Conservation (phyloP, 345 rosid species). For the Eucalyptus victrix region DNA sequence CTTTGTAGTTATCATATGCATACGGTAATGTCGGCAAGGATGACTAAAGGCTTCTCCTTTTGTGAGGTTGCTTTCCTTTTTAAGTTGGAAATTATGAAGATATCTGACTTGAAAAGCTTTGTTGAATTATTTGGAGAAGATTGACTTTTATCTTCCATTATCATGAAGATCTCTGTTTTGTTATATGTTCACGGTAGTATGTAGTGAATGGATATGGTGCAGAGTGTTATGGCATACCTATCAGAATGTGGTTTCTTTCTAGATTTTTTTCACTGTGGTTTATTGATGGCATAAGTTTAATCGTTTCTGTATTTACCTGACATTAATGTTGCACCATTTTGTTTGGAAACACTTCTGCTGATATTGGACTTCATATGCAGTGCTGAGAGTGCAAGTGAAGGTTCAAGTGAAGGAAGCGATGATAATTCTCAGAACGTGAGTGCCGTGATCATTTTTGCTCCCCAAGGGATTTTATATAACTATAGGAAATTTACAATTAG, state of each 20-base stretch:
- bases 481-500: neutral
- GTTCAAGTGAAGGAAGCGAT: constrained; percentile 97
- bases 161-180: neutral
- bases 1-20: neutral
- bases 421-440: constrained; percentile 87
- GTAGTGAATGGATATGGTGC: neutral
- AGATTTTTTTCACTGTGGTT: neutral
- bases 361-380: constrained; percentile 22
- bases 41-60: neutral
- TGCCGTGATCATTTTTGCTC: neutral
- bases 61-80: neutral
- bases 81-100: neutral
- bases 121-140: neutral
- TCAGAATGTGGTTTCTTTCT: neutral
- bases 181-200: neutral
- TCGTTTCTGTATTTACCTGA: neutral
- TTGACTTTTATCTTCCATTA: neutral
- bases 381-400: constrained; percentile 90
- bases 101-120: neutral
- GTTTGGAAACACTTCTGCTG: constrained; percentile 1
- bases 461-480: neutral
- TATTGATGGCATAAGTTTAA: neutral
- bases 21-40: neutral
- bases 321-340: neutral
- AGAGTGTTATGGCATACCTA: neutral